Conservation (phyloP, 257 asterid genomes). For the Gentiana dahurica region DNA sequence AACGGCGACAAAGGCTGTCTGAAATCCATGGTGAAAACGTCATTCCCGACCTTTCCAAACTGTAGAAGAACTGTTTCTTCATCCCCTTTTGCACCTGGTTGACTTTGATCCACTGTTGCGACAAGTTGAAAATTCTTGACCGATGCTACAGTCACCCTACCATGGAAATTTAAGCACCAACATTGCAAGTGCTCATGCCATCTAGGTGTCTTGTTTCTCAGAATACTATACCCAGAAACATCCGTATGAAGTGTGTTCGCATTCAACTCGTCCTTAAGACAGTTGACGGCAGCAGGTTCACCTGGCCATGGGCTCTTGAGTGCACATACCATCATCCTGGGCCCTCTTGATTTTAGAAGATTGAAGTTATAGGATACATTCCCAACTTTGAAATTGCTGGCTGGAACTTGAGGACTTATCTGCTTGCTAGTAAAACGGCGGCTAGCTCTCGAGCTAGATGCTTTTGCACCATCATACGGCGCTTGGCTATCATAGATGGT, state of each 20-base stretch:
- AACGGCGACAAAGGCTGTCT: slow-evolving; percentile 84
- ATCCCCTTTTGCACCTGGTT: slow-evolving; percentile 67
- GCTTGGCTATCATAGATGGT: slow-evolving; percentile 77
- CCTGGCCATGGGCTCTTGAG: slow-evolving; percentile 35
- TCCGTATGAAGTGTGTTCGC: slow-evolving; percentile 14
- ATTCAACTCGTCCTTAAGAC: slow-evolving; percentile 18
- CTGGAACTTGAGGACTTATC: slow-evolving; percentile 84
- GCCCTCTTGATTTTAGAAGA: slow-evolving; percentile 91
- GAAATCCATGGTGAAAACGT: slow-evolving; percentile 80
- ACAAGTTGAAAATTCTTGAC: slow-evolving; percentile 87
- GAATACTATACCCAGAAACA: slow-evolving; percentile 22
- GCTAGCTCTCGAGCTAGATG: slow-evolving; percentile 57
- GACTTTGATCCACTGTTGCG: slow-evolving; percentile 69
- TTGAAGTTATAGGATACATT: slow-evolving; percentile 73
- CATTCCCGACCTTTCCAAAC: slow-evolving; percentile 82
- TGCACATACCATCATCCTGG: slow-evolving; percentile 77
- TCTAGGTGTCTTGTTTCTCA: slow-evolving; percentile 84
- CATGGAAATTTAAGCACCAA: slow-evolving; percentile 97
- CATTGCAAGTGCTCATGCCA: slow-evolving; percentile 95
- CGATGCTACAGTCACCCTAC: slow-evolving; percentile 88
- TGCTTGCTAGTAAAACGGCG: slow-evolving; percentile 84
- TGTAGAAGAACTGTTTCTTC: slow-evolving; percentile 84
- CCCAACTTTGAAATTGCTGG: slow-evolving; percentile 80
- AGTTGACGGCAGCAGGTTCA: slow-evolving; percentile 14
- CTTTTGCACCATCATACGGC: slow-evolving; percentile 69